A percentile compares a stretch with the other conserved stretches of the same genome.
These are phyloP conservation scores for Cutaneotrichosporon dermatis DNA, from an alignment of 1,284 basidiomycete genomes.

Conservation along the genomic window DNA sequence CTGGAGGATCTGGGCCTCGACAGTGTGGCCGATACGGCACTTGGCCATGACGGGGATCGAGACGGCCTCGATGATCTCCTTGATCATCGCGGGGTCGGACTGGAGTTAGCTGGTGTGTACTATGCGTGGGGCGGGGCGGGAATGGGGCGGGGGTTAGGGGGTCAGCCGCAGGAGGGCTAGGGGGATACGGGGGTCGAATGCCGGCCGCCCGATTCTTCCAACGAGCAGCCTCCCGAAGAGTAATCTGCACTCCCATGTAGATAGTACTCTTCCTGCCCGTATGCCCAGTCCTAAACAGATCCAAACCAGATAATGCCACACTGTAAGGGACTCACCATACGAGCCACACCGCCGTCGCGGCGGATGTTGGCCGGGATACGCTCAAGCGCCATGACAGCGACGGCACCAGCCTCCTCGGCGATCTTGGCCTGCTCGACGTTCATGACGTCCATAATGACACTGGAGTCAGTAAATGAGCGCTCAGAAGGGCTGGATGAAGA, in stretches of 20 bases:
- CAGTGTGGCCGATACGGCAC: conserved; percentile 89
- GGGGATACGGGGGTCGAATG: too few relatives aligned
- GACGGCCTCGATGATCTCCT: conserved; percentile 84
- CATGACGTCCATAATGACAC: conserved; percentile 86
- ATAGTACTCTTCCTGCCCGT: too few relatives aligned
- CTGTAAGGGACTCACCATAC: conserved; percentile 86
- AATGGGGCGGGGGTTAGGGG: too few relatives aligned
- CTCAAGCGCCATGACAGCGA: conserved; percentile 96
- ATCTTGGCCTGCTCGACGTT: conserved; percentile 68
- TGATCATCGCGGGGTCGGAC: conserved; percentile 97
- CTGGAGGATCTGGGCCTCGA: conserved; percentile 95
- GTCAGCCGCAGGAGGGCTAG: too few relatives aligned
- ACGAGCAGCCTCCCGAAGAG: too few relatives aligned
- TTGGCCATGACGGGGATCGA: conserved; percentile 67
- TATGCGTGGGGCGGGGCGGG: too few relatives aligned
- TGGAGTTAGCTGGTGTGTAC: conserved; percentile 38
- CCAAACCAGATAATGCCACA: too few relatives aligned
- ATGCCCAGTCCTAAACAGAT: too few relatives aligned
- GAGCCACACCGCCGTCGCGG: conserved; percentile 79
- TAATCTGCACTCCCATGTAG: too few relatives aligned
- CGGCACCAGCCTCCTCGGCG: conserved; percentile 95
- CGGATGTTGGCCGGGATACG: conserved; percentile 95
- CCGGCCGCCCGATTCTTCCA: too few relatives aligned
- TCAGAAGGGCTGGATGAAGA: too few relatives aligned
- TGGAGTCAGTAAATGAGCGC: conserved; percentile 50